phyloP scores from a whole-genome alignment of 768 basidiomycete genomes.

The Kwoniella botswanensis region DNA sequence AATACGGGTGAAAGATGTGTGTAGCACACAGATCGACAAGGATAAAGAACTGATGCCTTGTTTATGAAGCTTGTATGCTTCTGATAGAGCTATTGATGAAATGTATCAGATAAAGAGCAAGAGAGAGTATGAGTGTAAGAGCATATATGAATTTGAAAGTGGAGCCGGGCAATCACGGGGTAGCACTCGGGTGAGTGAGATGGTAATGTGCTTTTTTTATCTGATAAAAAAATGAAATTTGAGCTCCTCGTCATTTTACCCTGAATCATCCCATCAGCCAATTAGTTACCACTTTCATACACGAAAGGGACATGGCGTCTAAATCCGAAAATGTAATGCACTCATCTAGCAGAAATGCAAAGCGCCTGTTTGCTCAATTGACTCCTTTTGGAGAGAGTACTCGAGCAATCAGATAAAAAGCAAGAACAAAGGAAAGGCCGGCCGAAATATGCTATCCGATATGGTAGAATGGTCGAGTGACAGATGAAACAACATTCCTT shows the following conservation, averaged over 20 bases:
- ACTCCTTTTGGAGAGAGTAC: not conserved
- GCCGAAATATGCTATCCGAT: not conserved
- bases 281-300: not conserved
- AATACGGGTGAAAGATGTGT: not conserved
- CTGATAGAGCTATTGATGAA: not conserved
- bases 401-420: not conserved
- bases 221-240: not conserved
- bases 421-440: not conserved
- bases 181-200: not conserved
- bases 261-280: not conserved
- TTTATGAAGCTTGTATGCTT: not conserved
- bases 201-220: not conserved
- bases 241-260: not conserved
- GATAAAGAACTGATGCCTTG: not conserved
- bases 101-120: not conserved
- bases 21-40: slow-evolving; percentile 5
- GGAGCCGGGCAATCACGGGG: not conserved
- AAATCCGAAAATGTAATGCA: not conserved
- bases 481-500: not conserved
- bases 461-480: not conserved
- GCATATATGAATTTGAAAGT: not conserved
- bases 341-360: not conserved
- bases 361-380: not conserved
- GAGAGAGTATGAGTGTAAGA: not conserved
- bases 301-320: not conserved